Evolutionary conservation across 2,329 filamentous ascomycete genomes (phyloP).

Genomic region (Alternaria infectoria): DNA sequence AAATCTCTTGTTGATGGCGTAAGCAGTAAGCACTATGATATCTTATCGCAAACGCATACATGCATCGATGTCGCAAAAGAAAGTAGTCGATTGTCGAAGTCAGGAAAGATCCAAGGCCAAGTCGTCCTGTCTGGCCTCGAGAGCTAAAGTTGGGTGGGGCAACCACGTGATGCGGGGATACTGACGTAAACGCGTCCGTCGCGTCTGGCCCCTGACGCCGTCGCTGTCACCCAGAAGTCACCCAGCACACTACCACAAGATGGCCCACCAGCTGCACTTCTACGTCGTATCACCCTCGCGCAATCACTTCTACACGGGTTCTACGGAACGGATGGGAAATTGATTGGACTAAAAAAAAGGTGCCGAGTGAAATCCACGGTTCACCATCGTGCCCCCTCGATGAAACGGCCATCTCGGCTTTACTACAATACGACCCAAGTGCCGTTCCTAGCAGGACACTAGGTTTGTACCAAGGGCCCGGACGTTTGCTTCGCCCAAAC

Average conservation of each 20-base stretch:
- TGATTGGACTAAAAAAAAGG: background rate
- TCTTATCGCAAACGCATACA: background rate
- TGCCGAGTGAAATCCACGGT: background rate
- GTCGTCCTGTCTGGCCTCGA: background rate
- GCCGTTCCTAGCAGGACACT: conserved; percentile 5
- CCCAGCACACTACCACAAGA: background rate
- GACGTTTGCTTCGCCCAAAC: background rate
- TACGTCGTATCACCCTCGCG: background rate
- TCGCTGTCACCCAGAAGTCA: background rate
- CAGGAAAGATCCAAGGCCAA: background rate
- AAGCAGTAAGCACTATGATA: background rate
- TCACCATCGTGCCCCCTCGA: conserved; percentile 1
- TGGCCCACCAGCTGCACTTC: background rate
- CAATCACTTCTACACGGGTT: background rate
- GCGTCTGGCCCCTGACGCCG: background rate
- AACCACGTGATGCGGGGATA: background rate
- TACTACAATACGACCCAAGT: background rate
- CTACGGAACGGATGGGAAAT: background rate
- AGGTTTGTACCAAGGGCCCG: conserved; percentile 1
- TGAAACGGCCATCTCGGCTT: conserved; percentile 6
- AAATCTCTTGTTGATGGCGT: background rate
- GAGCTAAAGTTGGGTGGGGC: background rate
- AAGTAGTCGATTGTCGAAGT: background rate
- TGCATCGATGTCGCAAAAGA: background rate
- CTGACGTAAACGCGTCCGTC: background rate